phyloP scores from a whole-genome alignment of 1,284 basidiomycete genomes.

The Agroathelia rolfsii region DNA sequence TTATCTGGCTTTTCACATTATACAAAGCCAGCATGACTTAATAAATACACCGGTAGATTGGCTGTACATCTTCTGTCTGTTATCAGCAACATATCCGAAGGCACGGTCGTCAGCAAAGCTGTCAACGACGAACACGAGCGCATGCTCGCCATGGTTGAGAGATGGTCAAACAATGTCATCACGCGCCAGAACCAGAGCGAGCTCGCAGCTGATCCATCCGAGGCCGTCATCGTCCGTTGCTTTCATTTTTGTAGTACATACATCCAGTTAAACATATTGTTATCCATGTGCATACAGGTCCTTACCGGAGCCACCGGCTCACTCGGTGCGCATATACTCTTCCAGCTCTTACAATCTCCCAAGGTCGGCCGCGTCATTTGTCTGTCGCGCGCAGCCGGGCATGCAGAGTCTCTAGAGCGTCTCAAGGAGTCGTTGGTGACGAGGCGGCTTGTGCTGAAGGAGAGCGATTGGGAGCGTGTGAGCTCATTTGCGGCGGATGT shows the following conservation, averaged over 20 bases:
- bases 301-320: conserved; percentile 56
- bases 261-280: too few species aligned
- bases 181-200: conserved; percentile 3
- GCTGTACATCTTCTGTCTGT: conserved; percentile 19
- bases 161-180: conserved; percentile 20
- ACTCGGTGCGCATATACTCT: conserved; percentile 49
- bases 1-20: background rate
- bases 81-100: conserved; percentile 19
- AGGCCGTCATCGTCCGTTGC: too few species aligned
- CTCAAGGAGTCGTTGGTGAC: conserved; percentile 25
- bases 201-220: conserved; percentile 11
- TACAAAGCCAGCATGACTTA: background rate
- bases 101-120: too few species aligned
- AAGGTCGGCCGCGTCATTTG: conserved; percentile 37
- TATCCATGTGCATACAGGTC: too few species aligned
- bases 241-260: too few species aligned
- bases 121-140: conserved; percentile 24
- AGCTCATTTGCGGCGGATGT: conserved; percentile 35
- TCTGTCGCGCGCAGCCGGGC: conserved; percentile 37
- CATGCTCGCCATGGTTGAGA: conserved; percentile 33
- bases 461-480: conserved; percentile 21
- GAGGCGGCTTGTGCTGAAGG: conserved; percentile 17
- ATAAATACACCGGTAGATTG: conserved; percentile 17
- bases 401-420: conserved; percentile 26
- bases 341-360: conserved; percentile 28